phyloP scores from a whole-genome alignment of 768 basidiomycete species.

The Rhodotorula diobovata region DNA sequence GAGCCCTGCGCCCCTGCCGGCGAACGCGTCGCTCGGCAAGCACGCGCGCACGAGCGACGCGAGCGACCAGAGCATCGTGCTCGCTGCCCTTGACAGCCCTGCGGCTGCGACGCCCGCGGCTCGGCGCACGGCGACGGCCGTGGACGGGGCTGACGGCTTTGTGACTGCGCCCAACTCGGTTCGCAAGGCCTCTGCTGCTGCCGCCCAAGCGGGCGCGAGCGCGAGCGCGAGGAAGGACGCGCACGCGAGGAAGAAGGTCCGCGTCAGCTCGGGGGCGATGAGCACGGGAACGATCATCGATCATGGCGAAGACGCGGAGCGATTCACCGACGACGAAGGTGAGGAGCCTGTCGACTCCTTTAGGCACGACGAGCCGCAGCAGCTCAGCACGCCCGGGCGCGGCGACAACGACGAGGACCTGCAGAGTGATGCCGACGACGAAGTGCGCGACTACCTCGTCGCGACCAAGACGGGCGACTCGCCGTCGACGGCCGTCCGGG shows the following conservation, averaged over 20 bases:
- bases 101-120: not conserved
- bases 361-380: not conserved
- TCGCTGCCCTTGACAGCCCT: too few relatives aligned
- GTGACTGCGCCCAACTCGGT: not conserved
- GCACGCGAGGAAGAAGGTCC: constrained; percentile 15
- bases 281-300: not conserved
- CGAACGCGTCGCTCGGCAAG: constrained; percentile 18
- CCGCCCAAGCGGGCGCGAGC: not conserved
- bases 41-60: constrained; percentile 11
- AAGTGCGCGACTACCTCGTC: constrained; percentile 21
- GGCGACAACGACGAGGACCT: not conserved
- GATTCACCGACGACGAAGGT: not conserved
- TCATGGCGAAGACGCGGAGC: not conserved
- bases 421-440: constrained; percentile 1
- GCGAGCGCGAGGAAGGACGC: not conserved
- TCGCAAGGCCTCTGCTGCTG: not conserved
- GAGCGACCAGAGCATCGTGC: constrained; percentile 11
- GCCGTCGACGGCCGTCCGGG: not conserved
- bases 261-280: constrained; percentile 1
- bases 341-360: constrained; percentile 5
- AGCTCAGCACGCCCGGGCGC: not conserved
- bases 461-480: constrained; percentile 30
- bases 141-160: not conserved
- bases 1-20: not conserved
- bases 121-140: not conserved